Percentiles rank a stretch among this genome's conserved stretches.
Evolutionary conservation across 139 green algal genomes (phyloP).

Genomic region (Trebouxia sp.): DNA sequence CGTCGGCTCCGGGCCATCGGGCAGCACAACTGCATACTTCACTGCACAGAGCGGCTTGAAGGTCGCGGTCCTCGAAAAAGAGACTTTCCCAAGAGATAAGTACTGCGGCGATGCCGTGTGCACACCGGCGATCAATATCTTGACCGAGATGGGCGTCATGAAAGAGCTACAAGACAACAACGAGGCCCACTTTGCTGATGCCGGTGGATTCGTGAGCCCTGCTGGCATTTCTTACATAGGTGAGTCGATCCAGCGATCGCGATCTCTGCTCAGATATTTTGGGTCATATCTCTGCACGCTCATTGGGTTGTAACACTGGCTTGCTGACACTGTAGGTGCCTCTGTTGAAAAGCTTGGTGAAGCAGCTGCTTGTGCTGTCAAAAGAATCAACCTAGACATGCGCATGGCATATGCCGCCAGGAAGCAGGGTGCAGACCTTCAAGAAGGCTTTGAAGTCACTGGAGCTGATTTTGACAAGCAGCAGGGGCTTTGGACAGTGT

Average conservation of each 20-base stretch:
- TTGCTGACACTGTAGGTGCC: slow-evolving; percentile 51
- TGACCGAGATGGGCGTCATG: slow-evolving; percentile 77
- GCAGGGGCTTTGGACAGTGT: slow-evolving; percentile 84
- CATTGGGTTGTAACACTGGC: too few relatives aligned
- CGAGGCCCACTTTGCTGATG: slow-evolving; percentile 87
- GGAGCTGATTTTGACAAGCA: slow-evolving; percentile 67
- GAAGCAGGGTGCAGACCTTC: slow-evolving; percentile 72
- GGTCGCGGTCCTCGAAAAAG: slow-evolving; percentile 87
- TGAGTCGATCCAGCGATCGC: slow-evolving; percentile 7
- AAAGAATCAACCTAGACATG: slow-evolving; percentile 84
- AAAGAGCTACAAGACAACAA: slow-evolving; percentile 81
- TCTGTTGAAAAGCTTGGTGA: slow-evolving; percentile 71
- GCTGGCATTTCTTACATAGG: slow-evolving; percentile 87
- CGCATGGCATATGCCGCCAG: slow-evolving; percentile 54
- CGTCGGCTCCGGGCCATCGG: slow-evolving; percentile 83
- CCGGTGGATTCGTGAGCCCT: slow-evolving; percentile 72
- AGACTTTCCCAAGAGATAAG: slow-evolving; percentile 82
- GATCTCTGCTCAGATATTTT: too few relatives aligned
- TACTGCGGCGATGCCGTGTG: slow-evolving; percentile 87
- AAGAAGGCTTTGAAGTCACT: slow-evolving; percentile 83
- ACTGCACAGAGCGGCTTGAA: slow-evolving; percentile 71
- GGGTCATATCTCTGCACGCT: too few relatives aligned
- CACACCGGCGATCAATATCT: slow-evolving; percentile 79
- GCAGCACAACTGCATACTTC: slow-evolving; percentile 73
- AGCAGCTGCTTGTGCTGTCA: slow-evolving; percentile 80